phyloP scores from a whole-genome alignment of 2,329 filamentous ascomycete species.

The Pestalotiopsis sp. region DNA sequence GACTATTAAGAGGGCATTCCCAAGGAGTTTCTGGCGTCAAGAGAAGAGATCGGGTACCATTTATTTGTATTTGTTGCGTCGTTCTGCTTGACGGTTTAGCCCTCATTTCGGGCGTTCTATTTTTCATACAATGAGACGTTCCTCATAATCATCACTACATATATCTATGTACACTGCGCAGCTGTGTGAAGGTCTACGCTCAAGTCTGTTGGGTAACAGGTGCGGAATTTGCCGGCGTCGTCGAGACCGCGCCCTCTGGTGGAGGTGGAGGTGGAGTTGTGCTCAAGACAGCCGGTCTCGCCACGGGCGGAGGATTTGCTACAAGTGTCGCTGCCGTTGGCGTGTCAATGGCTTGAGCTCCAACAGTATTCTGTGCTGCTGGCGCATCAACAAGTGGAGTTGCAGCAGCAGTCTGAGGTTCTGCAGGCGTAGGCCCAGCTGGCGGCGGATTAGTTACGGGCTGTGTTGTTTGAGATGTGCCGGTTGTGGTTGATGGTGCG shows the following conservation, averaged over 20 bases:
- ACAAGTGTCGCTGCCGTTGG: not conserved
- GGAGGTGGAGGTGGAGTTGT: not conserved
- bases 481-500: not conserved
- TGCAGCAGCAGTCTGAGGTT: conserved; percentile 3
- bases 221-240: not conserved
- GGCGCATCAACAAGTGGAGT: conserved; percentile 5
- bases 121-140: conserved; percentile 7
- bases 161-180: not conserved
- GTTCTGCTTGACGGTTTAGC: not conserved
- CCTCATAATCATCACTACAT: conserved; percentile 3
- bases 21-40: conserved; percentile 6
- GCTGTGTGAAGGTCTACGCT: not conserved
- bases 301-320: not conserved
- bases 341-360: not conserved
- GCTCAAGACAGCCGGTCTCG: not conserved
- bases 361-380: not conserved
- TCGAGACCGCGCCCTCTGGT: not conserved
- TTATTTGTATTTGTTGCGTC: not conserved
- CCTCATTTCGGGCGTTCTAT: not conserved
- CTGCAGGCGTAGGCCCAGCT: not conserved
- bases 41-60: not conserved
- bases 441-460: not conserved
- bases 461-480: not conserved
- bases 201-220: not conserved
- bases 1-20: conserved; percentile 4